Evolutionary conservation across 1,284 basidiomycete genomes (phyloP).

Genomic region (Cutaneotrichosporon cyanovorans): DNA sequence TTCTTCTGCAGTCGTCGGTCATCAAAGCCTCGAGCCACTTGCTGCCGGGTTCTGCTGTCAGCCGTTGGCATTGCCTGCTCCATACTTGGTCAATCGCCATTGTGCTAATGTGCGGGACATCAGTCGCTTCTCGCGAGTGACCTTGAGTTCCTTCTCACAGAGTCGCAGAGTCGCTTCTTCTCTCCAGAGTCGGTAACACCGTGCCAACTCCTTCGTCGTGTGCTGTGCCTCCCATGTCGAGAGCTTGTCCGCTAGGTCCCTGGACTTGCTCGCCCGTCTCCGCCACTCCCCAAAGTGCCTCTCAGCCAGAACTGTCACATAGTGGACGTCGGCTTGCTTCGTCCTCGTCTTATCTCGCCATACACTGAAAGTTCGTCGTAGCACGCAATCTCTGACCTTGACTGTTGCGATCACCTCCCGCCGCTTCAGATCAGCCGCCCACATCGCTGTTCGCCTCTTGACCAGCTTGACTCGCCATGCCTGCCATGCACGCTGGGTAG

Average conservation of each 20-base stretch:
- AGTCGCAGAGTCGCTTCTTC: conserved; percentile 10
- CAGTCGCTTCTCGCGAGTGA: conserved; percentile 5
- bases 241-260: conserved; percentile 1
- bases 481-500: conserved; percentile 12
- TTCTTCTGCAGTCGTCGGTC: conserved; percentile 10
- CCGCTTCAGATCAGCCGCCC: conserved; percentile 29
- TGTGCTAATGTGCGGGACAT: conserved; percentile 17
- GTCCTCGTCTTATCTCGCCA: conserved; percentile 11
- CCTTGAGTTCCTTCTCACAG: conserved; percentile 8
- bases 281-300: conserved; percentile 8
- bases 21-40: conserved; percentile 7
- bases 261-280: conserved; percentile 2
- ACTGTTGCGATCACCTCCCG: conserved; percentile 11
- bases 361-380: conserved; percentile 18
- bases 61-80: background rate
- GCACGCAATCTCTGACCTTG: background rate
- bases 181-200: conserved; percentile 17
- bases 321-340: conserved; percentile 15
- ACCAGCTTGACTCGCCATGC: conserved; percentile 24
- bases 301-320: background rate
- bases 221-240: conserved; percentile 4
- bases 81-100: conserved; percentile 22
- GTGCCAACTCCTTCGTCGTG: background rate
- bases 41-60: conserved; percentile 2
- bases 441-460: conserved; percentile 24